These are phyloP conservation scores for Fragosphaeria purpurea DNA, from an alignment of 2,329 filamentous ascomycete species.

Conservation along the genomic window DNA sequence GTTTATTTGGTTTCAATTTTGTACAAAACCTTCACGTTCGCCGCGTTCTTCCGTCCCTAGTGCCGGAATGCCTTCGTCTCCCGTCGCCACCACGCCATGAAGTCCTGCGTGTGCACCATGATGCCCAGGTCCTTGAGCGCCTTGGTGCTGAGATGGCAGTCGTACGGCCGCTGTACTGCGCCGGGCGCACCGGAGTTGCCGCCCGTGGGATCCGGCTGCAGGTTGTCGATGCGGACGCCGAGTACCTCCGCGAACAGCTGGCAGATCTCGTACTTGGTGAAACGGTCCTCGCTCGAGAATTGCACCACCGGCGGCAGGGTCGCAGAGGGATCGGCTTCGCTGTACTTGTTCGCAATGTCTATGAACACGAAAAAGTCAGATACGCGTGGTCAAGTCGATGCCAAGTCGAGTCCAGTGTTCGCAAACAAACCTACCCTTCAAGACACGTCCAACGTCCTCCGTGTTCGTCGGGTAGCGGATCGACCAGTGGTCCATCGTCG, in stretches of 20 bases:
- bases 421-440: slow-evolving; percentile 2
- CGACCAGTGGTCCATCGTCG: slow-evolving; percentile 82
- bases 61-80: slow-evolving; percentile 50
- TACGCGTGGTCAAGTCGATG: background rate
- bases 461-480: slow-evolving; percentile 82
- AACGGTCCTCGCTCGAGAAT: slow-evolving; percentile 75
- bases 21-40: no score
- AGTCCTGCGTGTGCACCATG: slow-evolving; percentile 63
- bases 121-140: slow-evolving; percentile 64
- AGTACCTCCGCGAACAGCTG: slow-evolving; percentile 68
- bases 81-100: slow-evolving; percentile 70
- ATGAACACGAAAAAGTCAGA: slow-evolving; percentile 1
- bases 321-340: slow-evolving; percentile 35
- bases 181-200: slow-evolving; percentile 53
- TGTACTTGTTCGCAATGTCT: slow-evolving; percentile 65
- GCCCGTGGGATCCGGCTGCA: slow-evolving; percentile 60
- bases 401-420: no score
- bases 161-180: slow-evolving; percentile 69
- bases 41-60: slow-evolving; percentile 20
- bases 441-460: slow-evolving; percentile 69
- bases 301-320: slow-evolving; percentile 63
- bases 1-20: no score
- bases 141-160: slow-evolving; percentile 76
- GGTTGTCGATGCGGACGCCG: slow-evolving; percentile 57
- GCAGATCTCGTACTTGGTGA: slow-evolving; percentile 87